Evolutionary conservation across 1,284 basidiomycete species (phyloP).

Genomic region (Taiwanofungus camphoratus): DNA sequence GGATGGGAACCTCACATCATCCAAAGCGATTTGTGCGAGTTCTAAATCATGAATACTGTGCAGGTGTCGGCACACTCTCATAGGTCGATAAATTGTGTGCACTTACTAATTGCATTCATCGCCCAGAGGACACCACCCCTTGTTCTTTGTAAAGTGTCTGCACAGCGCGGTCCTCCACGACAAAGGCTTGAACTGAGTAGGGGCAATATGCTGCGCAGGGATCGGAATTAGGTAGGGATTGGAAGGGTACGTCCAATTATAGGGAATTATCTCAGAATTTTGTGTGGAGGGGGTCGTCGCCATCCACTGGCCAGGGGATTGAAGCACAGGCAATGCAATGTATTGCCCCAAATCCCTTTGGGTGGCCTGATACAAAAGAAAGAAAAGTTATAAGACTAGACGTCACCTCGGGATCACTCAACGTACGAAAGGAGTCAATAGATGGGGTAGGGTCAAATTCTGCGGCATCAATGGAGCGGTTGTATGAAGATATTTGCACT

Average conservation of each 20-base stretch:
- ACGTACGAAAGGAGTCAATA: conserved; percentile 10
- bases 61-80: conserved; percentile 1
- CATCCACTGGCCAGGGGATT: not conserved
- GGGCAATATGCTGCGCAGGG: not conserved
- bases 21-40: conserved; percentile 19
- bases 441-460: conserved; percentile 9
- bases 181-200: conserved; percentile 15
- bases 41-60: conserved; percentile 36
- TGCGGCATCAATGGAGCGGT: conserved; percentile 10
- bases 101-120: conserved; percentile 42
- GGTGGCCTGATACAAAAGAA: too few relatives aligned
- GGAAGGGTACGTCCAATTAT: conserved; percentile 5
- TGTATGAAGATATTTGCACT: conserved; percentile 27
- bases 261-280: not conserved
- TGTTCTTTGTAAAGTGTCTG: conserved; percentile 36
- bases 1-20: conserved; percentile 20
- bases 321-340: too few relatives aligned
- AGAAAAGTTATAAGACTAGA: not conserved
- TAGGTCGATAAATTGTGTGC: not conserved
- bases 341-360: too few relatives aligned
- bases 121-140: conserved; percentile 40
- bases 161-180: conserved; percentile 36
- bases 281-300: not conserved
- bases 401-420: not conserved
- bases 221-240: not conserved